Base-by-base conservation (phyloP, 2,329 filamentous ascomycete genomes). In the Calonectria pseudoturangicola region DNA sequence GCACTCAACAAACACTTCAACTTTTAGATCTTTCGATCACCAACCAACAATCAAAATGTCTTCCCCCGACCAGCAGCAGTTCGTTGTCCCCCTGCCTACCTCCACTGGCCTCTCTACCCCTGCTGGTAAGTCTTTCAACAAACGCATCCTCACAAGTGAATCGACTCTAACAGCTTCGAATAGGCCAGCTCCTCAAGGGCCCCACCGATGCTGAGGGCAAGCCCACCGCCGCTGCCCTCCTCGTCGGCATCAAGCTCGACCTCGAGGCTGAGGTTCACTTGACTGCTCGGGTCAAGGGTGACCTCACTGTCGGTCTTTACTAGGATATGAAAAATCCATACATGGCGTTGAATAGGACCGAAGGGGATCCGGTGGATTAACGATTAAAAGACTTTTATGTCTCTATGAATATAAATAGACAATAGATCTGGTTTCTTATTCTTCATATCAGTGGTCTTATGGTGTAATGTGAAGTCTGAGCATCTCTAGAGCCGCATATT, bases 11-110 rank as follows among this genome's bases (percentile, higher is more conserved):
- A 41, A 41, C 36, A 41, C 54, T 60, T 27, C 54, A 36, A 60
- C 33, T 60, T 60, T 41, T 41, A 18, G 54, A 60, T 60, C 54
- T 60, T 41, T 8, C 33, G 54, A 60, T 60, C 54, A 60, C 36
- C 54, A 41, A 41, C 33, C 33, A 60, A 41, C 54, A 60, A 60
- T 60, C 54, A 60, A 60, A 60, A 60, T 60, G 54, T 60, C 54
- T 41, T 41, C 54, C 54, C 54, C 54, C 36, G 30, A 58, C 30
- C 54, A 60, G 54, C 54, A 60, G 54, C 54, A 60, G 54, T 60
- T 60, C 21, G 54, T 60, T 41, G 54, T 60, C 54, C 54, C 54
- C 25, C 54, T 60, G 33, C 54, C 54, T 60, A 60, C 54, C 54
- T 60, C 54, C 33, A 60, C 54, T 60, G 54, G 54, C 36, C 54